phyloP scores from a whole-genome alignment of 2,329 filamentous ascomycete species.

The Akanthomyces lecanii region DNA sequence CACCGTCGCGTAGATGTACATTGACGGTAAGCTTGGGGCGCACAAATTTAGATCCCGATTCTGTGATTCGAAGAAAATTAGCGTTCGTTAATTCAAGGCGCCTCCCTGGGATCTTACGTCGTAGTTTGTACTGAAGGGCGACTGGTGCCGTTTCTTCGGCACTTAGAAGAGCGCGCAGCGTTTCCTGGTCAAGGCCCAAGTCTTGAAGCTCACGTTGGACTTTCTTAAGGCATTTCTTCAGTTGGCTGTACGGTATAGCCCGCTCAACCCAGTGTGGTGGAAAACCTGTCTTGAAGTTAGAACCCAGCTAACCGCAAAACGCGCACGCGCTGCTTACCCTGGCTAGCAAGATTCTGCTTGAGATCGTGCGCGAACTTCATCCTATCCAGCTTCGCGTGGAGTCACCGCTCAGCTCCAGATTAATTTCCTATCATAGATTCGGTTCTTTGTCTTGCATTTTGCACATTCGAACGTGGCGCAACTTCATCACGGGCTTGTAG shows the following conservation, averaged over 20 bases:
- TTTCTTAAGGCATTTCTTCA: slow-evolving; percentile 86
- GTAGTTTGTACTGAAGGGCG: slow-evolving; percentile 52
- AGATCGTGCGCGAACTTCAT: slow-evolving; percentile 91
- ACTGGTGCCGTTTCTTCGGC: slow-evolving; percentile 43
- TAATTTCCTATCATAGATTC: not conserved
- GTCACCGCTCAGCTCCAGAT: not conserved
- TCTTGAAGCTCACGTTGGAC: slow-evolving; percentile 66
- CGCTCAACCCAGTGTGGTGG: slow-evolving; percentile 67
- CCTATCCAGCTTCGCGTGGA: not conserved
- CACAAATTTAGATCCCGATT: slow-evolving; percentile 44
- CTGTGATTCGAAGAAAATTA: slow-evolving; percentile 22
- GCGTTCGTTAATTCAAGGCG: slow-evolving; percentile 1
- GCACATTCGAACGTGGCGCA: slow-evolving; percentile 4
- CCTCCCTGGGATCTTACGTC: slow-evolving; percentile 34
- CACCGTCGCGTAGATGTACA: slow-evolving; percentile 61
- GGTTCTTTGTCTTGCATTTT: slow-evolving; percentile 3
- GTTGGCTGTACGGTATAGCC: slow-evolving; percentile 76
- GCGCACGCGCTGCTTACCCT: slow-evolving; percentile 37
- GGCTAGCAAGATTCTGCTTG: slow-evolving; percentile 61
- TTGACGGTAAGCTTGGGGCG: slow-evolving; percentile 67
- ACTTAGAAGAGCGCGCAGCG: slow-evolving; percentile 61
- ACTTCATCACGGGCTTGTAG: not conserved
- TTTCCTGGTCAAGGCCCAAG: slow-evolving; percentile 68
- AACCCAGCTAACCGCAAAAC: not conserved
- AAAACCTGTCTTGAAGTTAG: slow-evolving; percentile 47